A percentile compares a stretch with the other conserved stretches of the same genome.
Evolutionary conservation across 2,329 filamentous ascomycete species (phyloP).

Genomic region (Onygenales sp.): DNA sequence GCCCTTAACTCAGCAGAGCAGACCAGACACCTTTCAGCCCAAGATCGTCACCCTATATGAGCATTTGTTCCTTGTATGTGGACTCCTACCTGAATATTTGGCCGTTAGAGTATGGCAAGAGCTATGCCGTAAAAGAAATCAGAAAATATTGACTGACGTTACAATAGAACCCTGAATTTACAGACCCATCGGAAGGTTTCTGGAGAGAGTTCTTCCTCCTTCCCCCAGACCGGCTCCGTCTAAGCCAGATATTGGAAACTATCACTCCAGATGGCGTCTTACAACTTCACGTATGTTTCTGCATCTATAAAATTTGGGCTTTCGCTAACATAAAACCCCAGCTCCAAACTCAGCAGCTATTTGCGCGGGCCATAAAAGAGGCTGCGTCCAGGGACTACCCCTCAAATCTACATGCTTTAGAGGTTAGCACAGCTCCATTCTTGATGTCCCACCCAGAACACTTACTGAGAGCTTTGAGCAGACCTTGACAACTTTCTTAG

Average conservation of each 20-base stretch:
- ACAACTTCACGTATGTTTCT: slow-evolving; percentile 51
- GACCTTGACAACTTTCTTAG: slow-evolving; percentile 84
- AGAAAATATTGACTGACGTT: slow-evolving; percentile 9
- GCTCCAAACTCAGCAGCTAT: slow-evolving; percentile 66
- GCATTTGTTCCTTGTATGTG: slow-evolving; percentile 57
- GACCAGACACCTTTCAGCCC: slow-evolving; percentile 82
- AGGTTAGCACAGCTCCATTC: slow-evolving; percentile 44
- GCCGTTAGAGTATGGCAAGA: no score
- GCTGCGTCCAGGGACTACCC: slow-evolving; percentile 53
- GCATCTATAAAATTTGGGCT: neutral
- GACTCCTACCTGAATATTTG: neutral
- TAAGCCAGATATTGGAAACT: slow-evolving; percentile 60
- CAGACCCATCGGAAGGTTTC: slow-evolving; percentile 75
- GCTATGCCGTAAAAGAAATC: neutral
- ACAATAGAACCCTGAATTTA: slow-evolving; percentile 53
- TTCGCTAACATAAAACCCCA: slow-evolving; percentile 17
- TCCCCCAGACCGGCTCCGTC: slow-evolving; percentile 60
- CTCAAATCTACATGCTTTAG: slow-evolving; percentile 68
- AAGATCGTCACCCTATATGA: slow-evolving; percentile 91
- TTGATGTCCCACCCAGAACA: neutral
- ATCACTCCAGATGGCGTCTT: slow-evolving; percentile 67
- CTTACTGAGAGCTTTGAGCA: slow-evolving; percentile 38
- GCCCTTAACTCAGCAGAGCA: slow-evolving; percentile 83
- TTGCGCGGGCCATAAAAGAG: slow-evolving; percentile 60
- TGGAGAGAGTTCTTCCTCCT: slow-evolving; percentile 95